phyloP scores from a whole-genome alignment of 208 protist genomes.

The Zelonia costaricensis region DNA sequence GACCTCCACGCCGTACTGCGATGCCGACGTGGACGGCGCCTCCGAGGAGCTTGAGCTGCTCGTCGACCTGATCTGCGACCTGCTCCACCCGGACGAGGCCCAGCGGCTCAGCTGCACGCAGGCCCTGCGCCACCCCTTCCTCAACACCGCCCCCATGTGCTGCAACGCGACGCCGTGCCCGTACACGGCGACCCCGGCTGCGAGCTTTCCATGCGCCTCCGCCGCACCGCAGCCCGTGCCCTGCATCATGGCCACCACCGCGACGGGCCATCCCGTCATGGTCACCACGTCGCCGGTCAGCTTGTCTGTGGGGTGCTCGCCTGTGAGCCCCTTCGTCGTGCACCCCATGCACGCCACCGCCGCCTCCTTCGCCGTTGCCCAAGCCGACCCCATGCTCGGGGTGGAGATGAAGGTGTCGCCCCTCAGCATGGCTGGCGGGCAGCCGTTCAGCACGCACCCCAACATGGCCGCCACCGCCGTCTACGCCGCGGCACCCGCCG shows the following conservation, averaged over 20 bases:
- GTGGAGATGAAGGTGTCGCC: slow-evolving; percentile 19
- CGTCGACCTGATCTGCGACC: slow-evolving; percentile 60
- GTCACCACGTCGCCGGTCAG: slow-evolving; percentile 21
- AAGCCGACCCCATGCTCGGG: slow-evolving; percentile 12
- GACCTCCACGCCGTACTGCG: slow-evolving; percentile 25
- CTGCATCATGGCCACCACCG: slow-evolving; percentile 22
- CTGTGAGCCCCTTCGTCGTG: slow-evolving; percentile 23
- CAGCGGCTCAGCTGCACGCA: slow-evolving; percentile 64
- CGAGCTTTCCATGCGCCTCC: slow-evolving; percentile 9
- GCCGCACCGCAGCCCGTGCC: slow-evolving; percentile 19
- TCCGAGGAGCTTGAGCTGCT: slow-evolving; percentile 47
- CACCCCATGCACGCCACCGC: slow-evolving; percentile 21
- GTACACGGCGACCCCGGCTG: slow-evolving; percentile 11
- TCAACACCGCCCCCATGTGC: slow-evolving; percentile 6
- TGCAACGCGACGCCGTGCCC: slow-evolving; percentile 20
- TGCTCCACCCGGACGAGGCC: slow-evolving; percentile 71
- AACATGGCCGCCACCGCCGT: background rate
- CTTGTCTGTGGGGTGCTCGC: slow-evolving; percentile 25
- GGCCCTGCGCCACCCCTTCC: slow-evolving; percentile 67
- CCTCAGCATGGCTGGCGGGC: slow-evolving; percentile 5
- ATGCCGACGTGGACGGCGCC: slow-evolving; percentile 22
- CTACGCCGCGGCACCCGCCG: slow-evolving; percentile 7
- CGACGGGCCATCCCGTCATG: slow-evolving; percentile 15
- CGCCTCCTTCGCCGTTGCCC: slow-evolving; percentile 13
- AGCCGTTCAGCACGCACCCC: slow-evolving; percentile 24